Percentiles rank a stretch among this genome's conserved stretches.
phyloP scores from a whole-genome alignment of 345 rosid species.

The Microthlaspi erraticum region DNA sequence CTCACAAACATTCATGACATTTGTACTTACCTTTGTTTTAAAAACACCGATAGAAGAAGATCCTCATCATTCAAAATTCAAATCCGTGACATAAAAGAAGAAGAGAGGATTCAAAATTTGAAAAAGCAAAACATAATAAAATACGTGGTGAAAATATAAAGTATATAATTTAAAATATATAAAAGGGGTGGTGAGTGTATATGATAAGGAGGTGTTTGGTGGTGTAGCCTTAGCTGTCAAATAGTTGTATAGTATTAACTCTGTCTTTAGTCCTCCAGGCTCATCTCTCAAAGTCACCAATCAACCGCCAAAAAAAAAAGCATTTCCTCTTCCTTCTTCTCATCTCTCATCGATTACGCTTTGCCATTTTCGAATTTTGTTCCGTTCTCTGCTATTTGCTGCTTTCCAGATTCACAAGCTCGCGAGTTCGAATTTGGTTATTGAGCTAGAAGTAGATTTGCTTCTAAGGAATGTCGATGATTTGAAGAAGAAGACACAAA shows the following conservation, averaged over 20 bases:
- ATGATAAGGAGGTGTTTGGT: constrained; percentile 35
- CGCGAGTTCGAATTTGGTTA: constrained; percentile 8
- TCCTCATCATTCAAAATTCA: constrained; percentile 27
- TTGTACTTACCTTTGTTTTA: not conserved
- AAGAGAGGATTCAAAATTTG: constrained; percentile 19
- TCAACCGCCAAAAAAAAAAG: constrained; percentile 38
- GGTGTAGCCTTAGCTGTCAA: constrained; percentile 36
- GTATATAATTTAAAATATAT: not conserved
- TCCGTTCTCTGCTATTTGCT: constrained; percentile 26
- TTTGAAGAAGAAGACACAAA: constrained; percentile 23
- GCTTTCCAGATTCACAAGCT: constrained; percentile 31
- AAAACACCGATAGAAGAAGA: not conserved
- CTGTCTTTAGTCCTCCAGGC: not conserved
- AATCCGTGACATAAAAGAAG: constrained; percentile 24
- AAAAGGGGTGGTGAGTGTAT: constrained; percentile 34
- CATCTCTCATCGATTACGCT: not conserved
- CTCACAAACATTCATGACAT: constrained; percentile 2
- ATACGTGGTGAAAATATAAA: constrained; percentile 28
- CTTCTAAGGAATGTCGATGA: constrained; percentile 4
- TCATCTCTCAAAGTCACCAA: constrained; percentile 30
- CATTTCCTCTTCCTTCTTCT: not conserved
- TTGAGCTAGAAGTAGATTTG: not conserved
- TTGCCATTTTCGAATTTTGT: constrained; percentile 18
- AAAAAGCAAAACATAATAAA: not conserved
- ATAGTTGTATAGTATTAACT: constrained; percentile 21